Base-by-base conservation (phyloP, 345 rosid genomes). In the Lepidium africanum region DNA sequence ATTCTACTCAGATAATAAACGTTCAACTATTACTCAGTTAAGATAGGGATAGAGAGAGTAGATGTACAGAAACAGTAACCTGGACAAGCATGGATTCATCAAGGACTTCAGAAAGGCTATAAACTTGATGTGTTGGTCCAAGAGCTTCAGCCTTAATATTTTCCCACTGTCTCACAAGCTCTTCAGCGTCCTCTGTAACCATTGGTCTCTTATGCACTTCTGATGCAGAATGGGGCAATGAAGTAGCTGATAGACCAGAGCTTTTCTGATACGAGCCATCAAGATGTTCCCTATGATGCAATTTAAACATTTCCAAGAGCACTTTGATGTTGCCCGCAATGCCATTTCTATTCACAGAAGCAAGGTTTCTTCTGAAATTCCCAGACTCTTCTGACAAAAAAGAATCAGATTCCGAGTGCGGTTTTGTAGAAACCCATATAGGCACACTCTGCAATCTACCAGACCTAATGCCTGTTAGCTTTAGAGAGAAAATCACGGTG, bases 121-220 rank as follows among this genome's bases (percentile, higher is more conserved):
- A 69, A 66, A 83, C 71, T 48, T 85, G 86, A 75, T 94, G 91
- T 33, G 51, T 70, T 6, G 90, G 90, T 59, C 99, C 99, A 69
- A 94, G 81, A 69, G 99, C 94, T 78, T 88, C 88, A 68, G 99
- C 96, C 81, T 94, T 94, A 45, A 81, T 76, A 52, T 82, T 71
- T 82, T 94, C 96, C 99, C 99, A 94, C 65, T 84, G 90, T 81
- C 81, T 81, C 45, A 94, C 92, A 58, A 91, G 92, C 45, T 80
- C 80, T 83, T 94, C 99, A 33, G 99, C 97, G 50, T 94, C 97
- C 78, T 88, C 92, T 43, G 77, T 56, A 54, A 87, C 78, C 97
- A 94, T 94, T 49, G 77, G 78, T 74, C 79, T 87, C 78, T 77
- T 84, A 47, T 79, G 72, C 46, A 70, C 69, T 43, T 67, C 73